A percentile compares a stretch with the other conserved stretches of the same genome.
Conservation (phyloP, 805 yeast species). For the Cyberlindnera petersonii region DNA sequence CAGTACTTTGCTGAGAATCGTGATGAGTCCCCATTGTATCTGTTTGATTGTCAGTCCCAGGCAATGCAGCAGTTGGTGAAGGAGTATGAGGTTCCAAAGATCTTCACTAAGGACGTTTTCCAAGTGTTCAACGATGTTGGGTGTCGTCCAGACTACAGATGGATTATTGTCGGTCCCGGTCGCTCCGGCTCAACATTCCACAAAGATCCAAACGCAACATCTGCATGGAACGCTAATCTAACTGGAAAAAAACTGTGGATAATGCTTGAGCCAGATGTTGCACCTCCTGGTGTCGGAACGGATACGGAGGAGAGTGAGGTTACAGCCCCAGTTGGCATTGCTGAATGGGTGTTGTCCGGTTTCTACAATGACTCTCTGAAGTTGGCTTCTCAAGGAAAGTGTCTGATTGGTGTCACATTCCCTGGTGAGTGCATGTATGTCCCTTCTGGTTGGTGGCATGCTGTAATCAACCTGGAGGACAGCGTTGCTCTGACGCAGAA, state of each 20-base stretch:
- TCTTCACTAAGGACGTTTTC: constrained; percentile 60
- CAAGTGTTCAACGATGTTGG: constrained; percentile 38
- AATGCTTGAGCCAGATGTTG: constrained; percentile 73
- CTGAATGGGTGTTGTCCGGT: constrained; percentile 87
- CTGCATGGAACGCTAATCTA: constrained; percentile 85
- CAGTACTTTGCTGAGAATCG: constrained; percentile 56
- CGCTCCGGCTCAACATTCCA: constrained; percentile 88
- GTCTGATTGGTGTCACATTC: constrained; percentile 67
- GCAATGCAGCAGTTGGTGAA: constrained; percentile 55
- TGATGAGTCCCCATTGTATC: constrained; percentile 83
- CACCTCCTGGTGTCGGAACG: constrained; percentile 84
- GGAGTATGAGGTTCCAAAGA: constrained; percentile 52
- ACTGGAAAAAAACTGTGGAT: constrained; percentile 81
- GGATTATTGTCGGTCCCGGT: constrained; percentile 83
- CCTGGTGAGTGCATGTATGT: constrained; percentile 86
- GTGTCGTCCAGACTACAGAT: constrained; percentile 85
- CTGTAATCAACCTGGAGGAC: constrained; percentile 80
- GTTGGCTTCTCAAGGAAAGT: constrained; percentile 44
- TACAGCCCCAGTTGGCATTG: constrained; percentile 85
- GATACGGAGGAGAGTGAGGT: constrained; percentile 80
- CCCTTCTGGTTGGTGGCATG: constrained; percentile 98
- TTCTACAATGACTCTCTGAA: constrained; percentile 67
- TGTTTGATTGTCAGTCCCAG: constrained; percentile 76
- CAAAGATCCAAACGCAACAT: constrained; percentile 87
- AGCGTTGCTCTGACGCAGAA: constrained; percentile 87